Evolutionary conservation across 1,284 basidiomycete species (phyloP), one percentile per base, ranked within the genome.

Genomic region (Cryptococcus sp.): DNA sequence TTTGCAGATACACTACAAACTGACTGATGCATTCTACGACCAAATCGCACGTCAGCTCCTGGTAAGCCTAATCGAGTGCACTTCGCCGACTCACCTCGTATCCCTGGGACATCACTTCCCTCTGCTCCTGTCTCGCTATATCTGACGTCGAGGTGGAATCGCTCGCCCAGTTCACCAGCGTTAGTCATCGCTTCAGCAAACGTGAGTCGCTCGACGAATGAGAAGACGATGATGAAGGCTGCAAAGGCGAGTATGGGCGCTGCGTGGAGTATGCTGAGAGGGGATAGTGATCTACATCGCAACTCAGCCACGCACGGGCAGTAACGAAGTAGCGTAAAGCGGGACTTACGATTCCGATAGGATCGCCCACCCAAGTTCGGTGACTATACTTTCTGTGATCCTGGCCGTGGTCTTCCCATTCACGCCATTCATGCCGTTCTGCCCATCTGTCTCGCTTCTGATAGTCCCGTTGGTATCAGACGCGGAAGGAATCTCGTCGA

Each of bases 321-420:
- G 30, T 4, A 50, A 50, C n/a, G 46, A 20, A 19, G 19, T 50
- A 39, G 20, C 38, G 49, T 40, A 19, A 7, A 10, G 6, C 16
- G n/a, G 16, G 11, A 64, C 66, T 61, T 51, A 71, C 54, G 64
- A 62, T 52, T 72, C 69, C 48, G 64, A 69, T 47, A 71, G 47
- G 19, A 75, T 41, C 3, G 62, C 49, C 71, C 71, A 75, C 5
- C 64, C 67, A 4, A 71, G 25, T 39, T 63, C 68, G 10, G 25
- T 58, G 19, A 67, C 55, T 13, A 61, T 51, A 5, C 15, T 54
- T 42, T 71, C 69, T 0, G 58, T 63, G 22, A 65, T 58, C 25
- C 55, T 63, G 50, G 40, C 57, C 48, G 61, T 64, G 35, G 58
- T 52, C 38, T 60, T 65, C 22, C 46, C 57, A 23, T 55, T 53